These are phyloP conservation scores for Flaveria brownii DNA, from an alignment of 129 eudicot genomes.

Conservation along the genomic window DNA sequence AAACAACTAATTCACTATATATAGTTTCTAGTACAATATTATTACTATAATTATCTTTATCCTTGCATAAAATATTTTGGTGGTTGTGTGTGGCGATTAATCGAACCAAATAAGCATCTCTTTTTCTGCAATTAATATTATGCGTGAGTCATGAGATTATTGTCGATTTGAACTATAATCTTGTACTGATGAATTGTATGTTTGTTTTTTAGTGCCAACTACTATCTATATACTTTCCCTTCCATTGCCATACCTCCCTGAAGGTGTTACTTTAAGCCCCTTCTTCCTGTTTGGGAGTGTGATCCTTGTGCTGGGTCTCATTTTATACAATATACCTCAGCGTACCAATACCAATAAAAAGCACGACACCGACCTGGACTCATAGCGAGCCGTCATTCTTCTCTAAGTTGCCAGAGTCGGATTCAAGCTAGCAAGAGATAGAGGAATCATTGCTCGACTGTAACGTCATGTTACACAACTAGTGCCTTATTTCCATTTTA, in stretches of 20 bases:
- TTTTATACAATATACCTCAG: constrained; percentile 67
- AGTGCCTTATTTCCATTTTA: no score
- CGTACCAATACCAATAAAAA: constrained; percentile 26
- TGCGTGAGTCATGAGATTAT: neutral
- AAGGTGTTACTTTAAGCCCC: constrained; percentile 68
- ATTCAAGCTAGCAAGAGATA: no score
- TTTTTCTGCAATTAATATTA: neutral
- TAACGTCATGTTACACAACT: no score
- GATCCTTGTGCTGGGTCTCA: constrained; percentile 72
- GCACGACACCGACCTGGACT: neutral
- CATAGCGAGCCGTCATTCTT: neutral
- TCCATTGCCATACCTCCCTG: constrained; percentile 82
- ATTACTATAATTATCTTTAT: neutral
- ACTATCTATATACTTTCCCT: constrained; percentile 73
- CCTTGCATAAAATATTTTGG: neutral
- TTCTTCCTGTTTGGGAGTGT: constrained; percentile 64
- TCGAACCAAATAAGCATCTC: neutral
- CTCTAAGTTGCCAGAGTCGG: no score
- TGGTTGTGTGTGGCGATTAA: neutral
- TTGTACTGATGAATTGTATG: constrained; percentile 5
- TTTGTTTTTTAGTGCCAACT: constrained; percentile 64
- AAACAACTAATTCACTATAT: neutral
- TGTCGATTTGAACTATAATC: neutral
- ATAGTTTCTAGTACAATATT: neutral
- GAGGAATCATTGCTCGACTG: no score